Conservation (phyloP, 352 stramenopile genomes). For the Phytophthora multivora region DNA sequence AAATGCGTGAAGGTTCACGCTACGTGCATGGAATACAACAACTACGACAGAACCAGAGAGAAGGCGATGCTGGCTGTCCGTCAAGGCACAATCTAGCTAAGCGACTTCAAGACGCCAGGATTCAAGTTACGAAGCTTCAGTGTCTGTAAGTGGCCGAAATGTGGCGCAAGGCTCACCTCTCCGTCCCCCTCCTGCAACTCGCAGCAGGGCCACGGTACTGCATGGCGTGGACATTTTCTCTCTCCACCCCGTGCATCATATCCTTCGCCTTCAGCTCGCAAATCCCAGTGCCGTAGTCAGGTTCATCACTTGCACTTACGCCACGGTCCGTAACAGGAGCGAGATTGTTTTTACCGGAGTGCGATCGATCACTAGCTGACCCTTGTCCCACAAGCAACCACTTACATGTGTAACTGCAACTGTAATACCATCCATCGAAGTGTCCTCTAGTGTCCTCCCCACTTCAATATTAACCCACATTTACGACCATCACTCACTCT, state of each 20-base stretch:
- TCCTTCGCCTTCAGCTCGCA: constrained; percentile 1
- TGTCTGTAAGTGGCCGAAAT: not conserved
- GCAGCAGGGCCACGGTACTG: constrained; percentile 12
- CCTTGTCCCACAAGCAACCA: constrained; percentile 5
- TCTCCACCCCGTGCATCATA: constrained; percentile 15
- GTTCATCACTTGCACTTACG: too few relatives aligned
- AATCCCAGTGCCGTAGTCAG: not conserved
- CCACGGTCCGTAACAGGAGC: not conserved
- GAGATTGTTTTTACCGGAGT: not conserved
- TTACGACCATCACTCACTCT: too few relatives aligned
- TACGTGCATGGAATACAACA: constrained; percentile 14
- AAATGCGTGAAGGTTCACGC: constrained; percentile 21
- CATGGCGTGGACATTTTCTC: constrained; percentile 10
- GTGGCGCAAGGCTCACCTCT: constrained; percentile 21
- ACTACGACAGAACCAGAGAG: constrained; percentile 12
- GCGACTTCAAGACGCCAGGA: not conserved
- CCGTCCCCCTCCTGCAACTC: constrained; percentile 11
- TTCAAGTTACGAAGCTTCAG: constrained; percentile 1
- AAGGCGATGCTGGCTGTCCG: constrained; percentile 8
- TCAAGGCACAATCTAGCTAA: not conserved
- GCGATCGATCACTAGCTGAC: constrained; percentile 10
- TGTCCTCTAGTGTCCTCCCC: not conserved
- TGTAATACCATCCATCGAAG: not conserved
- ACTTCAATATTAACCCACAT: too few relatives aligned
- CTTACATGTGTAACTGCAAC: not conserved